These are phyloP conservation scores for Gilbertella persicaria DNA, from an alignment of 371 early-diverging fungal genomes.

Conservation along the genomic window DNA sequence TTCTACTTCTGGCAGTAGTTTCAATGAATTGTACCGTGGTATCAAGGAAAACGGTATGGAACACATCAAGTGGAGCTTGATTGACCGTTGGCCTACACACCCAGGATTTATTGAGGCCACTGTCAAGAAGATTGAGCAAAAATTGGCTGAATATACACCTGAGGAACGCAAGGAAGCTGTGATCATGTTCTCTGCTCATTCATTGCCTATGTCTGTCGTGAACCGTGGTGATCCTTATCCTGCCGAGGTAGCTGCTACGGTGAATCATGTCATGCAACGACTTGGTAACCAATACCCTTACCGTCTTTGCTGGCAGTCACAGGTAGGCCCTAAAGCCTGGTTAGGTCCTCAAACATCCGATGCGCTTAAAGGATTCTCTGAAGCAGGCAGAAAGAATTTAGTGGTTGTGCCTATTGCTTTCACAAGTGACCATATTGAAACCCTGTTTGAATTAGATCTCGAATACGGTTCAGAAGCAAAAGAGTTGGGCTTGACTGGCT, in stretches of 20 bases:
- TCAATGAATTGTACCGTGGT: slow-evolving; percentile 84
- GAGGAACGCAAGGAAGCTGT: slow-evolving; percentile 71
- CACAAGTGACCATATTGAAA: slow-evolving; percentile 96
- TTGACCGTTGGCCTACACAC: slow-evolving; percentile 94
- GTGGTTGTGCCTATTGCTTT: slow-evolving; percentile 94
- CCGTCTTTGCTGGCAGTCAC: slow-evolving; percentile 95
- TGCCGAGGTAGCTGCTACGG: slow-evolving; percentile 91
- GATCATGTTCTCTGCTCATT: slow-evolving; percentile 95
- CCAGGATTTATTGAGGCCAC: slow-evolving; percentile 85
- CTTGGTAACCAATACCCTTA: slow-evolving; percentile 79
- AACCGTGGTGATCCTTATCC: slow-evolving; percentile 92
- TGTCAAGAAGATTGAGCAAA: slow-evolving; percentile 71
- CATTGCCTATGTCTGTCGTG: slow-evolving; percentile 92
- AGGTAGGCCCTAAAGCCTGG: slow-evolving; percentile 95
- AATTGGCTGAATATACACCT: slow-evolving; percentile 67
- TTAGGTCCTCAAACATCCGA: slow-evolving; percentile 88
- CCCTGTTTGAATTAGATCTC: slow-evolving; percentile 91
- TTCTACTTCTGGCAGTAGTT: slow-evolving; percentile 91
- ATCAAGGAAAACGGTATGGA: slow-evolving; percentile 65
- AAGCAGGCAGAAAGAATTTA: slow-evolving; percentile 75
- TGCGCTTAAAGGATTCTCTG: slow-evolving; percentile 77
- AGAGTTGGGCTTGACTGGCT: slow-evolving; percentile 79
- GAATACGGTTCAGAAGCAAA: slow-evolving; percentile 89
- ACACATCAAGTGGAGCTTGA: slow-evolving; percentile 84
- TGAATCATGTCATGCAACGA: slow-evolving; percentile 78